Conservation (phyloP, 495 filamentous ascomycete genomes). For the Aspergillus bertholletiae region DNA sequence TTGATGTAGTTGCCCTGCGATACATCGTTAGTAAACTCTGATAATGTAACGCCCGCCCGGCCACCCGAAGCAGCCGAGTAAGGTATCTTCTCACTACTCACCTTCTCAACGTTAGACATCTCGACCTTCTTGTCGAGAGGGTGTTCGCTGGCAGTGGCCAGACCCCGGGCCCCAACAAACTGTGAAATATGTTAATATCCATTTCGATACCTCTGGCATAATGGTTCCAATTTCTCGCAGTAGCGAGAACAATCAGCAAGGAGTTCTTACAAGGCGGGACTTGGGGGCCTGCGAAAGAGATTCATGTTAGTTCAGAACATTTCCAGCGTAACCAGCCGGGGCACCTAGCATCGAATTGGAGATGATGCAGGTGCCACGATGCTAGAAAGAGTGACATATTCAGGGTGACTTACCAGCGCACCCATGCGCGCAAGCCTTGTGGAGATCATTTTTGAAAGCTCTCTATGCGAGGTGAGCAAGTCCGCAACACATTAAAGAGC, state of each 20-base stretch:
- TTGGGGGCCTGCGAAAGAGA: slow-evolving; percentile 37
- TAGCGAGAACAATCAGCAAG: slow-evolving; percentile 10
- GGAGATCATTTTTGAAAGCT: slow-evolving; percentile 53
- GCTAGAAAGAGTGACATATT: not conserved
- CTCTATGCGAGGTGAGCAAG: slow-evolving; percentile 29
- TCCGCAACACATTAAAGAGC: slow-evolving; percentile 39
- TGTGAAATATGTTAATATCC: slow-evolving; percentile 30
- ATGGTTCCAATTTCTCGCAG: not conserved
- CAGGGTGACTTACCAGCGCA: slow-evolving; percentile 49
- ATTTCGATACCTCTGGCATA: not conserved
- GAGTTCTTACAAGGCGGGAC: slow-evolving; percentile 53
- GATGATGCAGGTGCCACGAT: not conserved
- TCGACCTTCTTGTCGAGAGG: slow-evolving; percentile 75
- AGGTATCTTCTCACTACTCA: slow-evolving; percentile 24
- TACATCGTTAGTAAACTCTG: slow-evolving; percentile 17
- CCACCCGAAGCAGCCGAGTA: slow-evolving; percentile 9
- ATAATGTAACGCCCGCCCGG: slow-evolving; percentile 3
- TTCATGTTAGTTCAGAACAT: slow-evolving; percentile 23
- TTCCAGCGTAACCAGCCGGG: not conserved
- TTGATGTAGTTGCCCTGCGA: slow-evolving; percentile 71
- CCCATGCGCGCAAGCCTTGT: slow-evolving; percentile 53
- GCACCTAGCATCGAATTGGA: not conserved
- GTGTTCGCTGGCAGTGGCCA: slow-evolving; percentile 60
- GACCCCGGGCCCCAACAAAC: slow-evolving; percentile 49
- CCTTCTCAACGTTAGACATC: slow-evolving; percentile 75